A percentile compares a stretch with the other conserved stretches of the same genome.
These are phyloP conservation scores for Polychaeton citri DNA, from an alignment of 2,329 filamentous ascomycete genomes.

Conservation along the genomic window DNA sequence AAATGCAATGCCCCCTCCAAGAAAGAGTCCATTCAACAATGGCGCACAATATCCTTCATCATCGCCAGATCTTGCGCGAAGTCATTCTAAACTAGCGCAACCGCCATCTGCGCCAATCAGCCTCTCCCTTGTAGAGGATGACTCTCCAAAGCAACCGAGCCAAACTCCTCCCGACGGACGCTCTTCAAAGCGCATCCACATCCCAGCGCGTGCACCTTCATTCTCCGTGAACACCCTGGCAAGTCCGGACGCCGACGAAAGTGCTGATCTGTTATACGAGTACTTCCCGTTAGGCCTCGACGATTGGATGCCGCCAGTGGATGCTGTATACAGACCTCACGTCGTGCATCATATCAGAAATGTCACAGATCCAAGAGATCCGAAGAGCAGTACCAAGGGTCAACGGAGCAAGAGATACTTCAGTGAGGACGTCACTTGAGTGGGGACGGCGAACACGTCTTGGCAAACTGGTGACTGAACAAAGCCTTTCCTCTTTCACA, in stretches of 20 bases:
- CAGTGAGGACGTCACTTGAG: slow-evolving; percentile 27
- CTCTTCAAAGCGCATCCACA: slow-evolving; percentile 11
- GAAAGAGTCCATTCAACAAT: neutral
- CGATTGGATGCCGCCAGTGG: slow-evolving; percentile 84
- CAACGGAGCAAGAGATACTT: slow-evolving; percentile 37
- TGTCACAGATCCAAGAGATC: slow-evolving; percentile 32
- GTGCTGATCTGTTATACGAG: slow-evolving; percentile 76
- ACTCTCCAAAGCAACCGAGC: slow-evolving; percentile 26
- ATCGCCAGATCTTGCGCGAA: slow-evolving; percentile 38
- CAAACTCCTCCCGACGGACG: slow-evolving; percentile 16
- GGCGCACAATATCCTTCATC: slow-evolving; percentile 17
- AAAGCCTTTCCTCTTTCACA: too few relatives aligned
- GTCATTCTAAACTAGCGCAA: slow-evolving; percentile 25
- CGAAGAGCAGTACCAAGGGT: slow-evolving; percentile 14
- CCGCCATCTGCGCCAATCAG: slow-evolving; percentile 36
- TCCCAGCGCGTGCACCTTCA: slow-evolving; percentile 28
- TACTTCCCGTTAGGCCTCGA: slow-evolving; percentile 84
- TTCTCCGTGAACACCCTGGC: slow-evolving; percentile 38
- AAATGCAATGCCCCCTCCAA: slow-evolving; percentile 17
- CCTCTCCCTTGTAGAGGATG: slow-evolving; percentile 43
- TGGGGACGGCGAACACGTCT: too few relatives aligned
- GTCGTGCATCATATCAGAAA: slow-evolving; percentile 75
- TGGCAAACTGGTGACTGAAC: too few relatives aligned
- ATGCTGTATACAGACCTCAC: slow-evolving; percentile 81
- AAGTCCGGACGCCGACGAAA: slow-evolving; percentile 49